These are phyloP conservation scores for Botrytis fabae DNA, from an alignment of 2,329 filamentous ascomycete genomes.

Conservation along the genomic window DNA sequence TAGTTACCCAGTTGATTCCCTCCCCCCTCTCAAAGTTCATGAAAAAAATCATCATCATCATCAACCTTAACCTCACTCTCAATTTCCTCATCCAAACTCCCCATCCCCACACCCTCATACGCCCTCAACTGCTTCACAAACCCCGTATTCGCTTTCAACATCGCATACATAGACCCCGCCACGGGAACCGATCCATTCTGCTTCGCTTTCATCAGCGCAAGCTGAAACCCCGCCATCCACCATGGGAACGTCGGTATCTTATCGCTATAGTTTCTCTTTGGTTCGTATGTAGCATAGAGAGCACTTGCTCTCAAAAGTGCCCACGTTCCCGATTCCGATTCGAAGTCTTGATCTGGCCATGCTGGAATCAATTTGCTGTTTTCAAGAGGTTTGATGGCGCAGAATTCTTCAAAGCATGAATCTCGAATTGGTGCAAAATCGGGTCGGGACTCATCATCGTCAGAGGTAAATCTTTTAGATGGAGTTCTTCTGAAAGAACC, in stretches of 20 bases:
- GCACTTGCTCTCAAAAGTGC: conserved; percentile 48
- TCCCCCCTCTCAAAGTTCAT: neutral
- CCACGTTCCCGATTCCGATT: conserved; percentile 42
- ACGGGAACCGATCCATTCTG: conserved; percentile 12
- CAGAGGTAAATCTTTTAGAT: neutral
- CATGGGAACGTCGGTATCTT: conserved; percentile 30
- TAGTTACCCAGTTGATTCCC: neutral
- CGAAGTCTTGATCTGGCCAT: conserved; percentile 26
- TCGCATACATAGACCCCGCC: conserved; percentile 28
- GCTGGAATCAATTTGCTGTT: conserved; percentile 29
- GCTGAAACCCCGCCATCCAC: conserved; percentile 38
- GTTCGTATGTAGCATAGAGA: conserved; percentile 31
- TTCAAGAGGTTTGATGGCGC: conserved; percentile 32
- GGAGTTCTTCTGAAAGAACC: neutral
- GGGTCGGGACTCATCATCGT: conserved; percentile 15
- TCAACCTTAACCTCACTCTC: neutral
- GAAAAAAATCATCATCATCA: neutral
- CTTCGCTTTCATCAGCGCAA: conserved; percentile 35
- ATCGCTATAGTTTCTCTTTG: neutral
- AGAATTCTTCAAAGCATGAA: conserved; percentile 29
- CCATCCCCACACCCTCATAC: neutral
- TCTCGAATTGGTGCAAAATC: conserved; percentile 22
- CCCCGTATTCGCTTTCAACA: conserved; percentile 28
- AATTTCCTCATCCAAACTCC: neutral
- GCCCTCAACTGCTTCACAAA: conserved; percentile 16